Conservation (phyloP, 441 rosid species). For the Viola pubescens region DNA sequence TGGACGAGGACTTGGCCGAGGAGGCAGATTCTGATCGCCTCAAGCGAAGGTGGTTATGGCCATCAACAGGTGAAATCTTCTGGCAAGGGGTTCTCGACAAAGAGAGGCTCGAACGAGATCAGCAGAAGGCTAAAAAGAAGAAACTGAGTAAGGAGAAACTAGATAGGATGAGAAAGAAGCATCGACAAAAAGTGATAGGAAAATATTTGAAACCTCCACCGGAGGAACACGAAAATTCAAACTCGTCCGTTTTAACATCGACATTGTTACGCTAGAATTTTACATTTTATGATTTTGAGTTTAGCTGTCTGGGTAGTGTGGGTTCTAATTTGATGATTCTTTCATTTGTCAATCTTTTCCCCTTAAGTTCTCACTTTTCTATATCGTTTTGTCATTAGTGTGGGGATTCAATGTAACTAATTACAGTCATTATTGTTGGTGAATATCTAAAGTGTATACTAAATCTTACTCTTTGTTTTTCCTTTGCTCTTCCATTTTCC, state of each 20-base stretch:
- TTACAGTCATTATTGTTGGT: too few species aligned
- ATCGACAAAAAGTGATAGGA: constrained; percentile 60
- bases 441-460: too few species aligned
- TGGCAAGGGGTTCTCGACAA: constrained; percentile 77
- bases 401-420: too few species aligned
- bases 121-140: constrained; percentile 66
- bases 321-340: too few species aligned
- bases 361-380: too few species aligned
- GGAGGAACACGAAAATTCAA: constrained; percentile 30
- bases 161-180: constrained; percentile 50
- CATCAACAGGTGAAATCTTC: constrained; percentile 76
- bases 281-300: too few species aligned
- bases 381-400: too few species aligned
- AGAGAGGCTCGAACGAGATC: constrained; percentile 49
- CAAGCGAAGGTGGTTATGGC: constrained; percentile 79
- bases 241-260: constrained; percentile 23
- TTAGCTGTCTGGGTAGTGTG: too few species aligned
- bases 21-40: constrained; percentile 76
- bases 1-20: constrained; percentile 91
- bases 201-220: constrained; percentile 74
- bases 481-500: too few species aligned
- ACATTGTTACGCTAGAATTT: too few species aligned
- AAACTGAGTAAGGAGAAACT: constrained; percentile 61
- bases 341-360: too few species aligned
- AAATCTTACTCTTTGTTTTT: too few species aligned